Percentiles rank a stretch among this genome's conserved stretches.
Conservation (phyloP, 2,329 filamentous ascomycete species). For the Cladosporium colombiae region DNA sequence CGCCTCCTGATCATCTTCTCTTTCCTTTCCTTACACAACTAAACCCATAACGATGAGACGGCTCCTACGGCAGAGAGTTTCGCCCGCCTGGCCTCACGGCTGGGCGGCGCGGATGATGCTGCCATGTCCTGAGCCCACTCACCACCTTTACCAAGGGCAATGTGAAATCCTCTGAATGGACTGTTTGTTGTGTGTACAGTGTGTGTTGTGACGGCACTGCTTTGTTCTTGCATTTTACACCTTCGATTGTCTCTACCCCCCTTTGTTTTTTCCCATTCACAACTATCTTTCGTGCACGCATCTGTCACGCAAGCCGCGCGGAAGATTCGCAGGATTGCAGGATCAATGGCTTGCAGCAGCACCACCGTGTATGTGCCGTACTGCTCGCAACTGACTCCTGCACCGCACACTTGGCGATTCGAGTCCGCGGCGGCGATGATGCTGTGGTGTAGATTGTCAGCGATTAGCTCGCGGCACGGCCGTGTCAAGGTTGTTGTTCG, state of each 20-base stretch:
- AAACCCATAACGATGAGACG: constrained; percentile 77
- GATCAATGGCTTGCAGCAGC: background rate
- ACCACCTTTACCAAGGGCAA: constrained; percentile 50
- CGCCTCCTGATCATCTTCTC: constrained; percentile 28
- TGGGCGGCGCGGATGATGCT: constrained; percentile 49
- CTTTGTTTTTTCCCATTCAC: background rate
- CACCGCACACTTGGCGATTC: background rate
- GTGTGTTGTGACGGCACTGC: constrained; percentile 10
- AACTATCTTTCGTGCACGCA: background rate
- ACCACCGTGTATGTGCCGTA: background rate
- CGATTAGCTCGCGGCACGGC: constrained; percentile 5
- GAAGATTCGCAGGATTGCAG: background rate
- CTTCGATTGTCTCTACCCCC: background rate
- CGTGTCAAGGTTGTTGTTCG: constrained; percentile 2
- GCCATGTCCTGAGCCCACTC: constrained; percentile 49
- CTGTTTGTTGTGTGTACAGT: constrained; percentile 11
- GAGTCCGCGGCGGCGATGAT: background rate
- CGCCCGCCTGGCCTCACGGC: constrained; percentile 47
- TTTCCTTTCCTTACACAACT: constrained; percentile 66
- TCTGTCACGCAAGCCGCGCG: background rate
- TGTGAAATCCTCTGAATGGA: constrained; percentile 48
- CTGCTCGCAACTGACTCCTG: background rate
- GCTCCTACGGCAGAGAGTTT: constrained; percentile 54
- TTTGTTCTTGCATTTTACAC: background rate
- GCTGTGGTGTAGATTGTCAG: background rate